Percentiles rank a stretch among this genome's conserved stretches.
Evolutionary conservation across 2,329 filamentous ascomycete genomes (phyloP).

Genomic region (Chalaropsis thielavioides): DNA sequence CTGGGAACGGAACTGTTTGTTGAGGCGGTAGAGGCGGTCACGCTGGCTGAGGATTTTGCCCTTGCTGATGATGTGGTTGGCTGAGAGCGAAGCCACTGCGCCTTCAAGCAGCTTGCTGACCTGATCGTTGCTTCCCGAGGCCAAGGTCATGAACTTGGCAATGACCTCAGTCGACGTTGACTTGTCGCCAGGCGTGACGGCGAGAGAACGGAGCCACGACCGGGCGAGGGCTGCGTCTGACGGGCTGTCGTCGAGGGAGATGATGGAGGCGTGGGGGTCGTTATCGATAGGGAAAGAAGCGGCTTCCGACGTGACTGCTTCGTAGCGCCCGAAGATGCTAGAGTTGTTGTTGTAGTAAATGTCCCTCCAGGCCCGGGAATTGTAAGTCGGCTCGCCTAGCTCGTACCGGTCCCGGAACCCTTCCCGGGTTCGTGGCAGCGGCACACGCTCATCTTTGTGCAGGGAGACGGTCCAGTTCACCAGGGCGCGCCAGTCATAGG

Average conservation of each 20-base stretch:
- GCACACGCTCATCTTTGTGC: conserved; percentile 18
- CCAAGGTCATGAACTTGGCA: conserved; percentile 38
- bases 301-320: conserved; percentile 37
- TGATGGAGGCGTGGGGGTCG: background rate
- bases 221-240: conserved; percentile 33
- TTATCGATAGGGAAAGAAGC: conserved; percentile 25
- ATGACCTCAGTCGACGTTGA: conserved; percentile 37
- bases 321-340: conserved; percentile 43
- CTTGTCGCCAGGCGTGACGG: conserved; percentile 35
- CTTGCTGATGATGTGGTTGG: conserved; percentile 41
- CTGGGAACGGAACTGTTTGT: conserved; percentile 40
- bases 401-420: conserved; percentile 10
- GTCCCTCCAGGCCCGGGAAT: conserved; percentile 36
- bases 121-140: conserved; percentile 26
- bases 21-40: conserved; percentile 49
- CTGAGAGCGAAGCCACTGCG: conserved; percentile 35
- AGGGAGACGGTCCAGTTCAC: conserved; percentile 52
- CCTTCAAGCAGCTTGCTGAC: conserved; percentile 33
- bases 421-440: conserved; percentile 8
- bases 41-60: conserved; percentile 43
- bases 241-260: background rate
- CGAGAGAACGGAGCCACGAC: conserved; percentile 47
- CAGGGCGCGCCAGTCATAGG: conserved; percentile 54
- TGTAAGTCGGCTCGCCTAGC: conserved; percentile 21
- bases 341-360: conserved; percentile 40